Base-by-base conservation (phyloP, 257 asterid species). In the Salvia splendens region DNA sequence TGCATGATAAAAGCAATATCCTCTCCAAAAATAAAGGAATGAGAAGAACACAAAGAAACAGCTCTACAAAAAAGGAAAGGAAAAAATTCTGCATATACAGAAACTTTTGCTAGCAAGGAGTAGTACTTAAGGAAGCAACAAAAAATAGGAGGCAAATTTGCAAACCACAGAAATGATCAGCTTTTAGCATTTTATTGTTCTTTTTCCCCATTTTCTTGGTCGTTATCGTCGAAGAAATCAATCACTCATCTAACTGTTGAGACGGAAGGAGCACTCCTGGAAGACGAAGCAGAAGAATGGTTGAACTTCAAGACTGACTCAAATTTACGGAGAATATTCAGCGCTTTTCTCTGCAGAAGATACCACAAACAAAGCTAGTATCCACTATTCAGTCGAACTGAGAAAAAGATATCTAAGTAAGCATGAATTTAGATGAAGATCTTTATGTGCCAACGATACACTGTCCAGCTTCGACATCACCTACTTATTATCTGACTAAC, bases 301-400 rank as follows among this genome's bases (percentile, higher is more conserved):
- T 86, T 91, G 28, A 81, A 59, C 78, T 84, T 86, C 78, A 86
- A 73, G 73, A 84, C 59, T n/a, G 83, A 80, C 78, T 82, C 93
- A 7, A 86, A 77, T 61, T 75, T 84, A 7, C 75, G 87, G 65
- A 87, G 81, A 73, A 57, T 81, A 48, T 65, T 79, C 17, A 82
- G 77, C 20, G 75, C 84, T 72, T 47, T 84, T 17, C 70, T 63
- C 96, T 88, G 94, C 84, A 83, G 48, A 69, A 36, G 53, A 73
- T 42, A 52, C 7, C 55, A 20, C 17, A 53, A 55, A 48, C 8
- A 40, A 17, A 33, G 74, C 62, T 42, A 74, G 60, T 50, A 38
- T 61, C 66, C 52, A 74, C 53, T 50, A 38, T 60, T 61, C 52
- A 49, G 17, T 7, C 45, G n/a, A 55, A 55, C 40, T 56, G 46